phyloP scores from a whole-genome alignment of 1,284 basidiomycete species.

The Austroboletus rostrupii region DNA sequence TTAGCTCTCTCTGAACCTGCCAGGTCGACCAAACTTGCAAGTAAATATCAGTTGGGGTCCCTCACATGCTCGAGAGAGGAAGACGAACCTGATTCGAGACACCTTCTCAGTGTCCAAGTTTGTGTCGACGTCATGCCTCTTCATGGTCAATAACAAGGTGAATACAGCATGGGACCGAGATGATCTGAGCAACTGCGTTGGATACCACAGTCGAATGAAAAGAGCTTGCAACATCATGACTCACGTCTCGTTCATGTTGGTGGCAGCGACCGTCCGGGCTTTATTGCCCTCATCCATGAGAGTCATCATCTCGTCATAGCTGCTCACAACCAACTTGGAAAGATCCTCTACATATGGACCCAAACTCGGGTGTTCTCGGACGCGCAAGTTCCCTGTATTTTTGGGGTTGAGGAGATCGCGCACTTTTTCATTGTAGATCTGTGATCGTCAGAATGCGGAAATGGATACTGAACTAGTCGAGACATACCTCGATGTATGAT shows the following conservation, averaged over 20 bases:
- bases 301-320: conserved; percentile 94
- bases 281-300: conserved; percentile 99
- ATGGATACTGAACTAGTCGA: neutral
- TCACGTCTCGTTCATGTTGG: conserved; percentile 98
- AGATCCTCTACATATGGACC: conserved; percentile 98
- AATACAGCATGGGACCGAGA: conserved; percentile 98
- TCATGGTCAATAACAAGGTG: conserved; percentile 90
- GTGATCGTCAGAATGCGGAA: neutral
- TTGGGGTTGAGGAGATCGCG: conserved; percentile 96
- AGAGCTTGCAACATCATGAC: conserved; percentile 24
- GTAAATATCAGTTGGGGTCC: conserved; percentile 10
- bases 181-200: conserved; percentile 47
- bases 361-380: conserved; percentile 92
- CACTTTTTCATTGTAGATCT: conserved; percentile 99
- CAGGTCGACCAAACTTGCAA: conserved; percentile 78
- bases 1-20: conserved; percentile 98
- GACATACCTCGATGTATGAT: conserved; percentile 86
- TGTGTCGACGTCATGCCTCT: conserved; percentile 75
- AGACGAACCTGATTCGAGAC: conserved; percentile 81
- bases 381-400: conserved; percentile 93
- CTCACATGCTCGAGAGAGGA: neutral
- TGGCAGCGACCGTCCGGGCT: conserved; percentile 95
- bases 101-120: conserved; percentile 94
- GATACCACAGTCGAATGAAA: neutral
- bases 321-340: conserved; percentile 88